Percentiles rank a stretch among this genome's conserved stretches.
phyloP scores from a whole-genome alignment of 2,329 filamentous ascomycete genomes.

The Penicillium paneum region DNA sequence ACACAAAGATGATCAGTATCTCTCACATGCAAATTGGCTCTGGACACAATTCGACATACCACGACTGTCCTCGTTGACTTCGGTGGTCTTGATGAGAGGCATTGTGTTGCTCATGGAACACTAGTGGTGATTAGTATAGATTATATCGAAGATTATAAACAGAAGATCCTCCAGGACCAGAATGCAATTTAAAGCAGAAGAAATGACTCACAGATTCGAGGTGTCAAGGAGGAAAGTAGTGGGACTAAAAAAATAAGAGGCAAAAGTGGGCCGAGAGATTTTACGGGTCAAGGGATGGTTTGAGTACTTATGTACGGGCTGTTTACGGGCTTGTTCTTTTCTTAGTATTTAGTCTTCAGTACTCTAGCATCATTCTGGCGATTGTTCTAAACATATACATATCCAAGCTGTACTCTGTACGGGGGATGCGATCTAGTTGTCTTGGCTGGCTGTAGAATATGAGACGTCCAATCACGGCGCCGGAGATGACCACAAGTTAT shows the following conservation, averaged over 20 bases:
- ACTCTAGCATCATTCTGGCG: no score
- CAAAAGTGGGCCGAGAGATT: slow-evolving; percentile 5
- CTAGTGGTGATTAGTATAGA: slow-evolving; percentile 4
- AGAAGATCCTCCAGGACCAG: not conserved
- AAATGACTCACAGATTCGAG: slow-evolving; percentile 5
- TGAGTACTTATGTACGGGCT: not conserved
- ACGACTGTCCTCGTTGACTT: slow-evolving; percentile 47
- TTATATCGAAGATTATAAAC: not conserved
- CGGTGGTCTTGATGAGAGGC: slow-evolving; percentile 42
- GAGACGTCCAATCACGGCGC: slow-evolving; percentile 1
- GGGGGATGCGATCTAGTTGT: not conserved
- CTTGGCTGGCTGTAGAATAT: not conserved
- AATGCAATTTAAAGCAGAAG: not conserved
- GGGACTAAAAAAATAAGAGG: not conserved
- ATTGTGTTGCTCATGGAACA: slow-evolving; percentile 24
- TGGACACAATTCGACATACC: slow-evolving; percentile 30
- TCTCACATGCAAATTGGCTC: not conserved
- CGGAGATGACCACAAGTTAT: slow-evolving; percentile 2
- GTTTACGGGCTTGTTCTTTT: not conserved
- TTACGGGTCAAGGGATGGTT: not conserved
- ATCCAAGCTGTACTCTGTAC: not conserved
- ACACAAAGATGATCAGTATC: not conserved
- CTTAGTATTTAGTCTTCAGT: not conserved
- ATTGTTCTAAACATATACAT: no score
- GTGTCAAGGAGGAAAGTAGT: not conserved